A percentile compares a stretch with the other conserved stretches of the same genome.
These are phyloP conservation scores for Fusarium succisae DNA, from an alignment of 2,329 filamentous ascomycete genomes.

Conservation along the genomic window DNA sequence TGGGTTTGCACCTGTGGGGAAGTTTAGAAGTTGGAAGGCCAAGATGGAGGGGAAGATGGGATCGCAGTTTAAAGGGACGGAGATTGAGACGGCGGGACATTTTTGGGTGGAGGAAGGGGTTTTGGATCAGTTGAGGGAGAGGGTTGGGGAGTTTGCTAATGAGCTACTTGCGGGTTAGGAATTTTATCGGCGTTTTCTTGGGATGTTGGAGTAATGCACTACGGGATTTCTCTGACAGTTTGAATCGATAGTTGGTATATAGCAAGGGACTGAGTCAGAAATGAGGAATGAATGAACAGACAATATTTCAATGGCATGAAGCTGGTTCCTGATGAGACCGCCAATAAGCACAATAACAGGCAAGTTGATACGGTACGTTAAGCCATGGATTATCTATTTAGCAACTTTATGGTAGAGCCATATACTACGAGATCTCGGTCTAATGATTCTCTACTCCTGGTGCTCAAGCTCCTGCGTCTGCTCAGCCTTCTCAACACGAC, in stretches of 20 bases:
- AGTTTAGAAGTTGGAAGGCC: conserved; percentile 72
- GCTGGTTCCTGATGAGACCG: rapidly evolving
- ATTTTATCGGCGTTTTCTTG: not conserved
- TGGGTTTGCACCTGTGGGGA: conserved; percentile 73
- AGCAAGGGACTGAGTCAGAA: not conserved
- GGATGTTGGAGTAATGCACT: not conserved
- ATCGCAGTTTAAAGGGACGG: conserved; percentile 58
- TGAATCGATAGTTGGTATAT: too few species aligned
- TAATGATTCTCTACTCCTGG: not conserved
- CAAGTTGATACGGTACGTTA: not conserved
- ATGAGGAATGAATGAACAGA: not conserved
- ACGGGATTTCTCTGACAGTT: too few species aligned
- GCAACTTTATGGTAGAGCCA: not conserved
- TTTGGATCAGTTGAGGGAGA: conserved; percentile 44
- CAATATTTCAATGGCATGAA: not conserved
- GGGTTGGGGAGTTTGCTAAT: conserved; percentile 43
- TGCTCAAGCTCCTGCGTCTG: conserved; percentile 25
- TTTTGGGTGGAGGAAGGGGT: conserved; percentile 70
- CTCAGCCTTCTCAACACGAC: conserved; percentile 19
- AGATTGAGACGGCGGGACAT: conserved; percentile 66
- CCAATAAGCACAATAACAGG: not conserved
- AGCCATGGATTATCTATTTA: not conserved
- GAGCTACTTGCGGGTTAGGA: conserved; percentile 23
- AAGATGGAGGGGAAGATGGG: conserved; percentile 56
- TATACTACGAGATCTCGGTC: rapidly evolving